Percentiles rank a stretch among this genome's conserved stretches.
Evolutionary conservation across 2,329 filamentous ascomycete genomes (phyloP).

Genomic region (Colletotrichum tropicicola): DNA sequence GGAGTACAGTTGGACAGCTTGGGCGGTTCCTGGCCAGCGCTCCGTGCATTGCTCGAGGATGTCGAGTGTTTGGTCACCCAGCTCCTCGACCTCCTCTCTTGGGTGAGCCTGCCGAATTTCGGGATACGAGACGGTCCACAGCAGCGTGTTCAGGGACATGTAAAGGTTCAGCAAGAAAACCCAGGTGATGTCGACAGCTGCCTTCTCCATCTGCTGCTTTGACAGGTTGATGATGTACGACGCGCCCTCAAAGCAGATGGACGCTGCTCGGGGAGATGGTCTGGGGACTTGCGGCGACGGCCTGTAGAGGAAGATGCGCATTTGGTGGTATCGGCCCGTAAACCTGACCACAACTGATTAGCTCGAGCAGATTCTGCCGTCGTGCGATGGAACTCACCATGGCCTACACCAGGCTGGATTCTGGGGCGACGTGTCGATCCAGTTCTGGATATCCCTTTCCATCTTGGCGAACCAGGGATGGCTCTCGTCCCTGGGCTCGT

Average conservation of each 20-base stretch:
- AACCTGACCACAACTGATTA: slow-evolving; percentile 57
- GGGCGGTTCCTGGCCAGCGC: slow-evolving; percentile 89
- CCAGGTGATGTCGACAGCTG: slow-evolving; percentile 89
- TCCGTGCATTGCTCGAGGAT: slow-evolving; percentile 83
- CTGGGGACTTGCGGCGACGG: slow-evolving; percentile 92
- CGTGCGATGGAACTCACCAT: slow-evolving; percentile 67
- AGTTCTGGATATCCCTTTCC: slow-evolving; percentile 79
- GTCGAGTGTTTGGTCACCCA: slow-evolving; percentile 79
- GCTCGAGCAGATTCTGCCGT: neutral
- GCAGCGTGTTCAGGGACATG: slow-evolving; percentile 88
- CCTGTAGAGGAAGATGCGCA: slow-evolving; percentile 87
- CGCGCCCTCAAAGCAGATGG: slow-evolving; percentile 84
- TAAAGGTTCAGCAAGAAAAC: slow-evolving; percentile 90
- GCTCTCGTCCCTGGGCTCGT: slow-evolving; percentile 78
- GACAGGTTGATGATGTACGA: slow-evolving; percentile 84
- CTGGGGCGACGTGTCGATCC: slow-evolving; percentile 80
- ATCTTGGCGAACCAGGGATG: slow-evolving; percentile 90
- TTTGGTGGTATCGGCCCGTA: slow-evolving; percentile 79
- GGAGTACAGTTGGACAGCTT: slow-evolving; percentile 86
- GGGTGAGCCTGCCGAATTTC: slow-evolving; percentile 79
- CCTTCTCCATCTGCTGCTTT: slow-evolving; percentile 79
- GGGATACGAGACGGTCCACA: slow-evolving; percentile 91
- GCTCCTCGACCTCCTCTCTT: slow-evolving; percentile 78
- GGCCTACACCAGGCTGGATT: slow-evolving; percentile 77
- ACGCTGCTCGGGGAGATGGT: slow-evolving; percentile 81